A percentile compares a stretch with the other conserved stretches of the same genome.
Conservation (phyloP, 2,329 filamentous ascomycete genomes). For the Chalaropsis ovoidea region DNA sequence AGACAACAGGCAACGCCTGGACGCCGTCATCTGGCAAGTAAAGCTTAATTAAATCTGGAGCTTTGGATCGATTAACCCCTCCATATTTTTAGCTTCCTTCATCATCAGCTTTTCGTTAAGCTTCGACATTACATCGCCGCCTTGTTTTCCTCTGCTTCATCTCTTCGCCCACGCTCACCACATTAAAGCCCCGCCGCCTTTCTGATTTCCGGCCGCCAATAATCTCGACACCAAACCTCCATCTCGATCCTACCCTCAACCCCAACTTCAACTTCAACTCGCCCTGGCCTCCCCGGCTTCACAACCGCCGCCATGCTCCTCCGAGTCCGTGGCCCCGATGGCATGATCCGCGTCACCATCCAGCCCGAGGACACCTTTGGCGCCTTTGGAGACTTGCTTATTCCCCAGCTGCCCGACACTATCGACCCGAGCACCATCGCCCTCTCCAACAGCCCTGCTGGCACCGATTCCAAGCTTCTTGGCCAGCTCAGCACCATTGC, state of each 20-base stretch:
- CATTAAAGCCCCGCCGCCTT: background rate
- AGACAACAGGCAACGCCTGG: constrained; percentile 8
- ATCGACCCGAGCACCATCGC: constrained; percentile 51
- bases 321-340: constrained; percentile 81
- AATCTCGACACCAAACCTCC: background rate
- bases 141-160: background rate
- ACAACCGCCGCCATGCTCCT: constrained; percentile 55
- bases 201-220: no score
- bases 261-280: background rate
- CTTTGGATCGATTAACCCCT: constrained; percentile 5
- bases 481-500: constrained; percentile 47
- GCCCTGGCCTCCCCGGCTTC: background rate
- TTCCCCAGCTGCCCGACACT: constrained; percentile 50
- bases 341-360: constrained; percentile 77
- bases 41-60: constrained; percentile 12
- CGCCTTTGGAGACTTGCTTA: constrained; percentile 46
- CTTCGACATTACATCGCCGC: background rate
- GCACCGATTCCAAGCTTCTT: constrained; percentile 49
- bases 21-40: constrained; percentile 13
- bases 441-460: constrained; percentile 51
- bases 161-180: background rate
- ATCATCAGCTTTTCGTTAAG: background rate
- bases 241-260: background rate
- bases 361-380: constrained; percentile 64
- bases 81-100: constrained; percentile 1